Conservation (phyloP, 176 grass and related monocot genomes). For the Lolium multiflorum region DNA sequence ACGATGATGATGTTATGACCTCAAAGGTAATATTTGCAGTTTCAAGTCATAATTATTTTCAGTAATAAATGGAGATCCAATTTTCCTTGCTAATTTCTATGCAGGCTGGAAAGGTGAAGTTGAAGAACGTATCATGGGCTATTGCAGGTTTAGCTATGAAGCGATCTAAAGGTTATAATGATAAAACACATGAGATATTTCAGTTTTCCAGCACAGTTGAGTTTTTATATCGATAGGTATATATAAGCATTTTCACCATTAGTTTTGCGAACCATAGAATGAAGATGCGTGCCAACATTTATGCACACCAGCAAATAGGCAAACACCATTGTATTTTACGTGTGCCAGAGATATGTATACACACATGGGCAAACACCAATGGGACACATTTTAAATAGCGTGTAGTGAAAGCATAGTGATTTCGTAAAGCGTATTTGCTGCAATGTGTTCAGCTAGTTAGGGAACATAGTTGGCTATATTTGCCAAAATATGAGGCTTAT, state of each 20-base stretch:
- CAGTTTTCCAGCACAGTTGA: background rate
- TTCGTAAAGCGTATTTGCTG: background rate
- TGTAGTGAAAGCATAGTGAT: background rate
- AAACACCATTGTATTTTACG: background rate
- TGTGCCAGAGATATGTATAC: background rate
- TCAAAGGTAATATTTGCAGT: constrained; percentile 53
- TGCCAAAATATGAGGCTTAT: background rate
- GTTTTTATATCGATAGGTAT: constrained; percentile 9
- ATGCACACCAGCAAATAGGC: background rate
- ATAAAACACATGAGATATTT: constrained; percentile 28
- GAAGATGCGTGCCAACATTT: constrained; percentile 5
- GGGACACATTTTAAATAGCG: background rate
- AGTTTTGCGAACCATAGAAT: constrained; percentile 3
- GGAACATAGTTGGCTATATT: background rate
- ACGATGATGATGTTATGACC: constrained; percentile 41
- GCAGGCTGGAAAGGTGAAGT: constrained; percentile 81
- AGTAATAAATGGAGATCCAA: constrained; percentile 20
- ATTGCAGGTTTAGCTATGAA: constrained; percentile 80
- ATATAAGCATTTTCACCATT: constrained; percentile 6
- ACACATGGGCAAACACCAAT: constrained; percentile 2
- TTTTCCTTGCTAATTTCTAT: constrained; percentile 37
- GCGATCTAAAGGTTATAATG: constrained; percentile 70
- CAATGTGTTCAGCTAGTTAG: constrained; percentile 15
- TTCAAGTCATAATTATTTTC: constrained; percentile 17
- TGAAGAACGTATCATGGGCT: constrained; percentile 96